These are phyloP conservation scores for Plasmodium vivax DNA, from an alignment of 169 alveolate species.

Conservation along the genomic window DNA sequence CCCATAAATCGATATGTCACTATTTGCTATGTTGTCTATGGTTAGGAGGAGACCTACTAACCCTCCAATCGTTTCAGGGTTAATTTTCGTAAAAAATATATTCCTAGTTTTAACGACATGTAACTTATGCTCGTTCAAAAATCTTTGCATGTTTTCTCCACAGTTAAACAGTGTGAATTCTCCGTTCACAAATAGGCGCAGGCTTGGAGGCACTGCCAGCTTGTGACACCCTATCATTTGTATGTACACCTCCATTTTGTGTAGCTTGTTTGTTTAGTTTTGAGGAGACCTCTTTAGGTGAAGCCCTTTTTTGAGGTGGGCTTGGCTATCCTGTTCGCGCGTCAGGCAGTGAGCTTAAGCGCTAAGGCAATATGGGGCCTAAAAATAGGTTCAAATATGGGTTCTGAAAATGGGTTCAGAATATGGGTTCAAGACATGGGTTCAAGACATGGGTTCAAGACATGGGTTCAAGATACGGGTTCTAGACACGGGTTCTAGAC, in stretches of 20 bases:
- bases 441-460: too few species aligned
- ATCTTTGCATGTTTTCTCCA: conserved; percentile 89
- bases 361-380: neutral
- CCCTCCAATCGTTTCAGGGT: conserved; percentile 84
- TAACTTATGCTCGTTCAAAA: conserved; percentile 84
- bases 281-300: conserved; percentile 13
- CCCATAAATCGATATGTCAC: conserved; percentile 81
- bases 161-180: conserved; percentile 83
- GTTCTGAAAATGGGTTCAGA: too few species aligned
- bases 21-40: conserved; percentile 81
- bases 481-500: too few species aligned
- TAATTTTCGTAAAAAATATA: conserved; percentile 83
- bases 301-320: conserved; percentile 1
- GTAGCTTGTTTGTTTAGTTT: conserved; percentile 40
- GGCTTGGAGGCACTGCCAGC: conserved; percentile 86
- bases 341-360: neutral
- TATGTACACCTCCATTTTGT: conserved; percentile 79
- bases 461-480: too few species aligned
- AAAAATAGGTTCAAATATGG: neutral
- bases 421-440: too few species aligned
- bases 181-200: conserved; percentile 83
- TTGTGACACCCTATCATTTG: conserved; percentile 86
- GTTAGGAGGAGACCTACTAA: conserved; percentile 87
- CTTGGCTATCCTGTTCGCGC: neutral
- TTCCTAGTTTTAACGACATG: conserved; percentile 78